Base-by-base conservation (phyloP, 2,329 filamentous ascomycete species). In the Didymella pinodella region DNA sequence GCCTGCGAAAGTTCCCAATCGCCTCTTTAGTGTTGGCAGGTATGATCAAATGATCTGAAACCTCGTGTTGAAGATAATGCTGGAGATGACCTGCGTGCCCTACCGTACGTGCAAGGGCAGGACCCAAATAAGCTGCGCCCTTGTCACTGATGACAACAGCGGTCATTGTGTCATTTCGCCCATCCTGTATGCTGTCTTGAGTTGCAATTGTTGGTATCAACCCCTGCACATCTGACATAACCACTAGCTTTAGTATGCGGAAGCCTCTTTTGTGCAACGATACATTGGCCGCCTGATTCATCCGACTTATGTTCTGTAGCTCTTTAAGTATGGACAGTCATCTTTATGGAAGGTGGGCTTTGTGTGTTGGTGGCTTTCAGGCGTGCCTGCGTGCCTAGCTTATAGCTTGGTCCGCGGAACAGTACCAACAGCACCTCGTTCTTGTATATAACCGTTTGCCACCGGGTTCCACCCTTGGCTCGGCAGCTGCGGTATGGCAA, bases 381-480 rank as follows among this genome's bases (percentile, higher is more conserved):
- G 31, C 31, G 12, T 16, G 11, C 16, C 31, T 32, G 31, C 31
- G 20, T 28, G 25, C 18, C 20, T 41, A 28, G 7, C 18, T 74
- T 54, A 76, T 46, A 76, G 63, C 61, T 76, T 76, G 22, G 71
- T 74, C 59, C 32, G 32, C 32, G 32, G 32, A 18, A 3, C 32
- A n/a, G 14, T 36, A 36, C 32, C 32, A 36, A n/a, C 16, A 36
- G 32, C 7, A 8, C 16, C 54, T 12, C 68, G 67, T 59, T 77
- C 74, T 59, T 68, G 56, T 28, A 77, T 65, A 52, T 83, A 83
- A 1, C 81, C 81, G 28, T 74, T 78, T 10, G 80, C 80, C 2
- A 78, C 80, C 4, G 81, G 81, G 65, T 68, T 81, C 61, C 75
- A 75, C 1, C 71, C 74, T 22, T 74, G 71, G 43, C 74, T 74